A percentile compares a stretch with the other conserved stretches of the same genome.
These are phyloP conservation scores for Leccinum angustisporum DNA, from an alignment of 1,284 basidiomycete genomes.

Conservation along the genomic window DNA sequence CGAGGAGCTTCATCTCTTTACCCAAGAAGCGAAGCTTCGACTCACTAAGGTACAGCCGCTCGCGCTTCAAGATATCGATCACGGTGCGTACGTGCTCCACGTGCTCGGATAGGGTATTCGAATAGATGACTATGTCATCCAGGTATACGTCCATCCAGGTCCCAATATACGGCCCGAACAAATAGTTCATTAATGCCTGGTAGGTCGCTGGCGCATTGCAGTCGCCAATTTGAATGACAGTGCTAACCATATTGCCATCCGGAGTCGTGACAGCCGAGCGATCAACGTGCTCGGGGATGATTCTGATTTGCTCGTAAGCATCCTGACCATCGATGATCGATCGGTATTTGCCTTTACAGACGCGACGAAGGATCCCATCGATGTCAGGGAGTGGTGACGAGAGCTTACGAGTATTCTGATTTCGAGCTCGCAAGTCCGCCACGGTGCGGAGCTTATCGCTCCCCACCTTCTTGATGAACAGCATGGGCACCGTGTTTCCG, in stretches of 20 bases:
- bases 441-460: slow-evolving; percentile 19
- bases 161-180: slow-evolving; percentile 21
- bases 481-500: slow-evolving; percentile 36
- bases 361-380: slow-evolving; percentile 27
- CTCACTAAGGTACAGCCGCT: slow-evolving; percentile 32
- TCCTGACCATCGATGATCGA: slow-evolving; percentile 35
- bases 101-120: too few relatives aligned
- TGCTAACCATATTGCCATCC: slow-evolving; percentile 37
- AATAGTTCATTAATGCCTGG: slow-evolving; percentile 33
- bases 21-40: slow-evolving; percentile 25
- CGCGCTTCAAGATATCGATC: neutral
- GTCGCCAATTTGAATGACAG: slow-evolving; percentile 34
- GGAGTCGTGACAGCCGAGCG: slow-evolving; percentile 27
- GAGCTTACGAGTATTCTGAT: slow-evolving; percentile 38
- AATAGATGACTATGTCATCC: too few relatives aligned
- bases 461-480: slow-evolving; percentile 32
- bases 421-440: slow-evolving; percentile 24
- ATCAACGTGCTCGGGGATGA: slow-evolving; percentile 34
- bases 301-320: slow-evolving; percentile 38
- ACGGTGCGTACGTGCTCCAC: too few relatives aligned
- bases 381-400: slow-evolving; percentile 34
- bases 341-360: slow-evolving; percentile 19
- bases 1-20: slow-evolving; percentile 30
- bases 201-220: slow-evolving; percentile 31
- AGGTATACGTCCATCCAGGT: too few relatives aligned